phyloP scores from a whole-genome alignment of 1,139 yeast genomes.

The Saccharomyces pastorianus region DNA sequence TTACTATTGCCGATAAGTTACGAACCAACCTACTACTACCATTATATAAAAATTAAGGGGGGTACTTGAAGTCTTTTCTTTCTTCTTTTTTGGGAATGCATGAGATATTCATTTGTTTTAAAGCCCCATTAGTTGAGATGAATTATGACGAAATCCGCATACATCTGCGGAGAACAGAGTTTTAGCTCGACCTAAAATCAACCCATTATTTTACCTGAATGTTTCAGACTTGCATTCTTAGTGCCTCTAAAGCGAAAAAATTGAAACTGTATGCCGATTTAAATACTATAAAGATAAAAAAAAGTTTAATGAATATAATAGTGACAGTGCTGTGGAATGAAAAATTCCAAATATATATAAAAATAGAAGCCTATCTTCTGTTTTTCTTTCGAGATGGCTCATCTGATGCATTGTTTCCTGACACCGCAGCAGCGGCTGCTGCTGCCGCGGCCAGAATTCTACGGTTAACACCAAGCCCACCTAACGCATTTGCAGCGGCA shows the following conservation, averaged over 20 bases:
- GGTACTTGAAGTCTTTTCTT: neutral
- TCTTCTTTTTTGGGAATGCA: neutral
- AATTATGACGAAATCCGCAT: neutral
- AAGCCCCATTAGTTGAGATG: neutral
- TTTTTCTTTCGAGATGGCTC: constrained; percentile 27
- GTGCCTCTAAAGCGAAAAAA: neutral
- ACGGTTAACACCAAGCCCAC: constrained; percentile 31
- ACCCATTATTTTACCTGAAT: neutral
- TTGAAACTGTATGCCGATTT: neutral
- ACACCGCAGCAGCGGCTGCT: constrained; percentile 33
- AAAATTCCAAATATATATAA: neutral
- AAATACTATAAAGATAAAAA: neutral
- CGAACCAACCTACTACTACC: neutral
- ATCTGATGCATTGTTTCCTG: constrained; percentile 18
- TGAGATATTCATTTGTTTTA: too few relatives aligned
- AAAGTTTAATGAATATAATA: neutral
- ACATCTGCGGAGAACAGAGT: neutral
- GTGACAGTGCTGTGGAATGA: neutral
- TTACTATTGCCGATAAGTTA: neutral
- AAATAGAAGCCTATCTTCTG: neutral
- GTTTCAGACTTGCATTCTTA: too few relatives aligned
- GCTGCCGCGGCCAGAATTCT: constrained; percentile 33
- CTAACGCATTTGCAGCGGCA: constrained; percentile 21
- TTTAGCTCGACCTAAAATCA: neutral
- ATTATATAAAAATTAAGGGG: neutral